Base-by-base conservation (phyloP, 129 eudicot genomes). In the Deinandra increscens region DNA sequence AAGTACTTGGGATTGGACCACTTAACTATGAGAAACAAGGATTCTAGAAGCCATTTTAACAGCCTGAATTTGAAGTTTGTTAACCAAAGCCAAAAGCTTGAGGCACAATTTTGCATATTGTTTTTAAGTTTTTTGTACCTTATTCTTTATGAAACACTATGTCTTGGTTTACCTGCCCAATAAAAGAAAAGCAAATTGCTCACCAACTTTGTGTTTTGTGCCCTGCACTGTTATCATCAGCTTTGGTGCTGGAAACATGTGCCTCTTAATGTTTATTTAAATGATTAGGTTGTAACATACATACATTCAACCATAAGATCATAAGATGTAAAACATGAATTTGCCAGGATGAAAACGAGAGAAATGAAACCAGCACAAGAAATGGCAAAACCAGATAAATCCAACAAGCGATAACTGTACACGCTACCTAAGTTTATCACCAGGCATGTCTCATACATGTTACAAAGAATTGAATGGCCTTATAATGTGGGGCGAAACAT, bases 1-100 rank as follows among this genome's bases (percentile, higher is more conserved):
- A 26, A 26, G 31, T 26, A 26, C 31, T 26, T 26, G 31, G 31
- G 31, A 1, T 26, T 26, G 89, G 96, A 14, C 59, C 84, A 0
- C 83, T 92, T 51, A 88, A 86, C 76, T 85, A 18, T 36, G 97
- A 93, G 79, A 76, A 93, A 73, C 83, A 93, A 73, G 91, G 87
- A 31, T 68, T 89, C 15, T 12, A 56, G 87, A 82, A 76, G 89
- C 84, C 53, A 84, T 92, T 29, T 56, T 80, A n/a, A n/a, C n/a
- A n/a, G 46, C 81, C 86, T 4, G 89, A 88, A 73, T 78, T 91
- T 91, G 15, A 67, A 83, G 14, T 88, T 88, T 67, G 91, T 88
- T 79, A 74, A 81, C 58, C 73, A 73, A 68, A 78, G 71, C 64
- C 81, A 63, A 83, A 34, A 26, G 0, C 71, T 48, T 49, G 41